Evolutionary conservation across 176 grass and related monocot species (phyloP), one percentile per base, ranked within the genome.

Genomic region (Bolboschoenus planiculmis): DNA sequence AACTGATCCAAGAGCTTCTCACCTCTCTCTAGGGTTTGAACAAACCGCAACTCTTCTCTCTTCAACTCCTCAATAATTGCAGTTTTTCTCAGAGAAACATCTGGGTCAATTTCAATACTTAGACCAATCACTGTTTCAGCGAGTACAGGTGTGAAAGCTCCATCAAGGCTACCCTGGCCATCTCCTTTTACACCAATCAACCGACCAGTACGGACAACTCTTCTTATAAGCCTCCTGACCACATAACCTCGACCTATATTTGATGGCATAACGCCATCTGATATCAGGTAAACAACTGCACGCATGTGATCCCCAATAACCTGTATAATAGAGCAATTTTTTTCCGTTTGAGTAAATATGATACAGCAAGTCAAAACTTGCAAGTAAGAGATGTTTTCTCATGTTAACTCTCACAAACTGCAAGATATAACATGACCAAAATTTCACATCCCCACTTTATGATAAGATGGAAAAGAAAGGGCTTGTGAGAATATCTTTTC

Each of bases 171-270:
- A 85, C 85, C 90, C 74, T 82, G 64, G 24, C 84, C 86, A 67
- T 93, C 89, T 85, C 87, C 90, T 89, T 86, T 90, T 81, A 98
- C 93, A 83, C 95, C 95, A 81, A 95, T 87, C 89, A 98, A 84
- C 78, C 92, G 87, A 88, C 92, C 84, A 34, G 79, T 95, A 59
- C 95, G 86, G 70, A 98, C 90, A 77, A 98, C 92, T 89, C 95
- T 92, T 90, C 95, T 95, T 87, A 98, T 92, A 84, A 98, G 92
- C 84, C 95, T 94, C 80, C 92, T 84, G 76, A 91, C 95, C 83
- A 98, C 90, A 84, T 98, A 98, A 57, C 95, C 95, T 95, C 95
- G 92, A 40, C 95, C 95, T 68, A 98, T 98, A 91, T 98, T 98
- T 43, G 95, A 94, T 66, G 92, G 95, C 67, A 94, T 73, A 44